Percentiles rank a stretch among this genome's conserved stretches.
These are phyloP conservation scores for Ampelomyces quisqualis DNA, from an alignment of 2,329 filamentous ascomycete genomes.

Conservation along the genomic window DNA sequence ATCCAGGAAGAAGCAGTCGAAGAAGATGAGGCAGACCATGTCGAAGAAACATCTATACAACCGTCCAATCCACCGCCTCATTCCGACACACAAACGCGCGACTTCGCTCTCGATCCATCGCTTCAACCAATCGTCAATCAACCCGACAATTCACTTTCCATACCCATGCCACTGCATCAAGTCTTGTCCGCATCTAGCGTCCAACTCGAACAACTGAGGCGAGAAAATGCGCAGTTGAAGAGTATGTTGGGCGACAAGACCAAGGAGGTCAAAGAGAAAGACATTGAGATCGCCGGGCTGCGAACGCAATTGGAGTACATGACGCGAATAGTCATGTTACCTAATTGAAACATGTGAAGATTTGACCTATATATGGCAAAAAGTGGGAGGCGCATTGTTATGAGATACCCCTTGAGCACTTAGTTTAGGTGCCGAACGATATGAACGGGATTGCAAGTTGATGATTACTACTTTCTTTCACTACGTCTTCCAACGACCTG, in stretches of 20 bases:
- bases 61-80: background rate
- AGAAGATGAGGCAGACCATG: background rate
- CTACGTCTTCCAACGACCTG: background rate
- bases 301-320: constrained; percentile 31
- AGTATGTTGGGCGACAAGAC: constrained; percentile 20
- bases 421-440: no score
- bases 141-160: constrained; percentile 15
- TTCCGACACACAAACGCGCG: background rate
- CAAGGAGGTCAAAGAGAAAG: constrained; percentile 31
- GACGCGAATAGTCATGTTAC: constrained; percentile 25
- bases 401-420: no score
- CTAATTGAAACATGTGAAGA: no score
- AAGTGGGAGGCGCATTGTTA: no score
- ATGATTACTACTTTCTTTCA: background rate
- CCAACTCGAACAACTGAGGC: constrained; percentile 25
- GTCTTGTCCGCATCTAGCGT: background rate
- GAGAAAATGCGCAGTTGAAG: constrained; percentile 26
- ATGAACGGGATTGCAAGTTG: no score
- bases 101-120: constrained; percentile 20
- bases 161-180: constrained; percentile 12
- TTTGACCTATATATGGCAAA: no score
- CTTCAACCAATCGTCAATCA: no score
- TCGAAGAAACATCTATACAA: background rate
- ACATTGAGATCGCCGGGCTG: constrained; percentile 27
- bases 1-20: constrained; percentile 3